A percentile compares a stretch with the other conserved stretches of the same genome.
phyloP scores from a whole-genome alignment of 495 filamentous ascomycete species.

The Trichodelitschia bisporula region DNA sequence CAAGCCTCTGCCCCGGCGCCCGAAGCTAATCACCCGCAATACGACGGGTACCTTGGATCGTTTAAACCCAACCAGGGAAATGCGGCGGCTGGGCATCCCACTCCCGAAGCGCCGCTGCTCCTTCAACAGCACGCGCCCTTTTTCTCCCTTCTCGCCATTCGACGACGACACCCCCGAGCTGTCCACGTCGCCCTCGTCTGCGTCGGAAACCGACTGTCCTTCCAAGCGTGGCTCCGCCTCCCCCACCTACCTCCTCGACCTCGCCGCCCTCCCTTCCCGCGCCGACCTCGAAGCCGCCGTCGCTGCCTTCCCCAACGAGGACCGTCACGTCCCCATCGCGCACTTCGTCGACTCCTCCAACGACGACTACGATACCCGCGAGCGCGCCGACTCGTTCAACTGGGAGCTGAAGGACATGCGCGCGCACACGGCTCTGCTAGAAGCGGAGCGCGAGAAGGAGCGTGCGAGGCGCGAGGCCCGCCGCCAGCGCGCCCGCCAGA shows the following conservation, averaged over 20 bases:
- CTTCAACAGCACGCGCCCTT: constrained; percentile 8
- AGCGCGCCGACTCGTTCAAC: constrained; percentile 9
- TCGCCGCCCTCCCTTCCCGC: constrained; percentile 53
- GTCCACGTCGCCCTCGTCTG: constrained; percentile 22
- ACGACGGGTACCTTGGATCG: no score
- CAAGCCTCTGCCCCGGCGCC: no score
- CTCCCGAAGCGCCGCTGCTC: constrained; percentile 2
- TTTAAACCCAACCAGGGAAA: no score
- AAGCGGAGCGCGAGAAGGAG: constrained; percentile 9
- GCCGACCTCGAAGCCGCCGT: no score
- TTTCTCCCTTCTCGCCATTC: constrained; percentile 15
- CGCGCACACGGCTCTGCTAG: constrained; percentile 16
- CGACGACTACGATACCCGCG: constrained; percentile 16
- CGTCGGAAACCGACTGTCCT: constrained; percentile 16
- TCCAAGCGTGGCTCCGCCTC: constrained; percentile 29
- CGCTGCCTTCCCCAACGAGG: constrained; percentile 46
- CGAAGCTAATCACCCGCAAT: no score
- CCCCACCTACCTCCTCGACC: constrained; percentile 45
- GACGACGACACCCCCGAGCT: constrained; percentile 22
- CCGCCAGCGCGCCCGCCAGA: constrained; percentile 24
- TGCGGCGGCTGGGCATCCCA: not conserved
- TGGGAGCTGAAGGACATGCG: constrained; percentile 22
- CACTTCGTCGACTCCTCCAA: constrained; percentile 31
- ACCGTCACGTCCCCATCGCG: constrained; percentile 33
- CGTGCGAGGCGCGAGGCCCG: constrained; percentile 18